Evolutionary conservation across 202 grass and related monocot genomes (phyloP), one percentile per base, ranked within the genome.

Genomic region (Carex sylvatica): DNA sequence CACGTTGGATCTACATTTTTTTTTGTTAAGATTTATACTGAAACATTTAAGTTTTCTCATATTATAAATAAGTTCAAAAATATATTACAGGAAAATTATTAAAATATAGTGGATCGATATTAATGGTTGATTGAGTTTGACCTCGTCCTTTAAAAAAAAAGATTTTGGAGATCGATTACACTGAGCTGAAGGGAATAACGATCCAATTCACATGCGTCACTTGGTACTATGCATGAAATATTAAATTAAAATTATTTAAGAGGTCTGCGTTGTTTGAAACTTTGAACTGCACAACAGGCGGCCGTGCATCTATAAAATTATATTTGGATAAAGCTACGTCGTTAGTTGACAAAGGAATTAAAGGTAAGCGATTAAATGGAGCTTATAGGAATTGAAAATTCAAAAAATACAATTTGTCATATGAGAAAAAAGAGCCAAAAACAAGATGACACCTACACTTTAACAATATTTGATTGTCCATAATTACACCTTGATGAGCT

Each of bases 401-500:
- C 6, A 69, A 24, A 49, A 74, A 14, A 49, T 5, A 71, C 44
- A 11, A 10, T 73, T 73, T 23, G 38, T 23, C 40, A 72, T 49
- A 47, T 4, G 65, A 42, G 24, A 26, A 53, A 46, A 73, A 7
- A 28, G 31, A 15, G 40, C 13, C 3, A 6, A 65, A 70, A 70
- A 68, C 12, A 38, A 70, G 66, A 70, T 2, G 8, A 42, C 30
- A 9, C 5, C 9, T 23, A 15, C 26, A 76, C 26, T 76, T 76
- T 9, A 56, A 56, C 51, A 76, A 11, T 47, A 47, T 49, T 33
- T 56, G 51, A 15, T 58, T 31, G 23, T 74, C 26, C 14, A 58
- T 76, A 76, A 76, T 76, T 76, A 76, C 73, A 76, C 52, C 24
- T 76, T 76, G 51, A 58, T 71, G 51, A 76, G 15, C 26, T 76